These are phyloP conservation scores for Saccharomyces hybrid DNA, from an alignment of 1,139 yeast species.

Conservation along the genomic window DNA sequence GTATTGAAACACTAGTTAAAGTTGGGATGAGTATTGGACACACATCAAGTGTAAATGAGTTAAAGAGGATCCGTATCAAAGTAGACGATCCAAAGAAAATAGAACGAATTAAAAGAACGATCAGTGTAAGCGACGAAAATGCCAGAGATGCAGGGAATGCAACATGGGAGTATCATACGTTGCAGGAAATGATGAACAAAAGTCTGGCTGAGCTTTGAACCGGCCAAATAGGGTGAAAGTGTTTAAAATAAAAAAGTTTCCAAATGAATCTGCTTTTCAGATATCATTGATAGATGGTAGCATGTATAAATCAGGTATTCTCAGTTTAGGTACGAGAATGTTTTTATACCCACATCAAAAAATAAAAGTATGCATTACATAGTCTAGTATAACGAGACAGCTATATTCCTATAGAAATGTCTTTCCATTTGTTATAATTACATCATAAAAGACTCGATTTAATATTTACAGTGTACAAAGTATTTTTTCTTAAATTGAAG, in stretches of 20 bases:
- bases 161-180: constrained; percentile 33
- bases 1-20: constrained; percentile 73
- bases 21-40: constrained; percentile 95
- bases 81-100: constrained; percentile 43
- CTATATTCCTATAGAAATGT: neutral
- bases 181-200: constrained; percentile 8
- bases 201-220: neutral
- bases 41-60: constrained; percentile 43
- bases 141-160: constrained; percentile 18
- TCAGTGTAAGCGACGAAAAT: constrained; percentile 39
- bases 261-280: neutral
- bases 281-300: neutral
- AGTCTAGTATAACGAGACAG: neutral
- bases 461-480: neutral
- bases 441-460: neutral
- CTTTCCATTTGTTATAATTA: neutral
- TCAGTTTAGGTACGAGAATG: neutral
- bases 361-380: neutral
- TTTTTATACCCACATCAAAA: neutral
- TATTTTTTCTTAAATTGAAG: neutral
- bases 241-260: neutral
- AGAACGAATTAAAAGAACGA: constrained; percentile 51
- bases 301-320: neutral
- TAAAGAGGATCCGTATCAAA: constrained; percentile 43
- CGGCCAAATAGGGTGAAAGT: neutral